A percentile compares a stretch with the other conserved stretches of the same genome.
Conservation (phyloP, 2,329 filamentous ascomycete species). For the Phialemonium atrogriseum region DNA sequence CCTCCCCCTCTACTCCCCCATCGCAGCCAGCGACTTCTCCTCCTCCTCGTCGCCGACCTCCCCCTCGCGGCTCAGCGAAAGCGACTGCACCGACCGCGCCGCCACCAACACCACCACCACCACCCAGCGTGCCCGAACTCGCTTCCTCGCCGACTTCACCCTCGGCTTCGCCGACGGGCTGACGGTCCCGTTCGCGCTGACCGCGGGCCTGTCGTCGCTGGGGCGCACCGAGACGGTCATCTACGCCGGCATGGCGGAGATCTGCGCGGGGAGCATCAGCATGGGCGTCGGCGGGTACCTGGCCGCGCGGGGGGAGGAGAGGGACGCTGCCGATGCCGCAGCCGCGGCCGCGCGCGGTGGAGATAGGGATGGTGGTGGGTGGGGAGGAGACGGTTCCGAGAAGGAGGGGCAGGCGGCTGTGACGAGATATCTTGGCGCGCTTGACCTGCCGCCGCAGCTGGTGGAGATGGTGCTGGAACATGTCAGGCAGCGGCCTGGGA, state of each 20-base stretch:
- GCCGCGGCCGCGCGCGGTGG: constrained; percentile 19
- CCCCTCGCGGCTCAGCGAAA: background rate
- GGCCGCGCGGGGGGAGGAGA: constrained; percentile 36
- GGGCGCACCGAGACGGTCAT: constrained; percentile 56
- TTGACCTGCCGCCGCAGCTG: constrained; percentile 8
- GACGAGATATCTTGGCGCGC: constrained; percentile 7
- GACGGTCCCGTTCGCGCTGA: constrained; percentile 67
- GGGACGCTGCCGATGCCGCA: background rate
- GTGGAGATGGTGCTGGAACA: constrained; percentile 7
- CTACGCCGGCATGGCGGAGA: constrained; percentile 59
- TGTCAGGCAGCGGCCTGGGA: constrained; percentile 1
- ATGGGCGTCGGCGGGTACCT: constrained; percentile 68
- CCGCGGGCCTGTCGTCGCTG: constrained; percentile 58
- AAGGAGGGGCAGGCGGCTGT: background rate
- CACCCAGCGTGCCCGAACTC: background rate
- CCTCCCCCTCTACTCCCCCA: constrained; percentile 4
- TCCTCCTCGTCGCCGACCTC: background rate
- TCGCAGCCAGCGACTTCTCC: background rate
- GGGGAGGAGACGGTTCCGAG: constrained; percentile 16
- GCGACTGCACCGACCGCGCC: background rate
- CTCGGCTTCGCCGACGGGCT: constrained; percentile 66
- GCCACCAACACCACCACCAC: background rate
- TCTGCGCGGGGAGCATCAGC: constrained; percentile 62
- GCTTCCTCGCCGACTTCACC: constrained; percentile 6
- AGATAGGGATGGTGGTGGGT: background rate